Base-by-base conservation (phyloP, 2,329 filamentous ascomycete species). In the Fusarium siculi region DNA sequence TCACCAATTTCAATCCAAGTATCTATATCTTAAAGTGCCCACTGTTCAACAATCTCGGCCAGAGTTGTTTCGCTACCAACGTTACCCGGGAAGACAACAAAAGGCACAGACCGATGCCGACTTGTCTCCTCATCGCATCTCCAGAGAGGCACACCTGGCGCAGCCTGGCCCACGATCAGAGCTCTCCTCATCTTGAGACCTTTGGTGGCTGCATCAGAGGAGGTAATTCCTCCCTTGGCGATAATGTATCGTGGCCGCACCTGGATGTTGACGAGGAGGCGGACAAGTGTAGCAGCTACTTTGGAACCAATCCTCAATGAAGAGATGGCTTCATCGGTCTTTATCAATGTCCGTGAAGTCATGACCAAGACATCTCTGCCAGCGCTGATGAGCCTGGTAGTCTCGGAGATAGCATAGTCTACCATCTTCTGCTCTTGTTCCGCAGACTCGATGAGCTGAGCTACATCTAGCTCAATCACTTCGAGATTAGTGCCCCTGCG, bases 221-320 rank as follows among this genome's bases (percentile, higher is more conserved):
- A 87, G 0, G 89, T 90, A 58, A 90, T 90, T 21, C 88, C 88
- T 1, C 88, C 88, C 79, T 87, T 90, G 1, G 87, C 87, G 74
- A 90, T 88, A 4, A 90, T 78, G 77, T 89, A 90, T 47, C 87
- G 79, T 21, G 49, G 49, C n/a, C 49, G 49, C 9, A 52, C 32
- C 2, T 37, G 49, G 3, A 52, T 52, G 18, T 52, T 52, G 9
- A 36, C 32, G 4, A 52, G 32, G 2, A 53, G 32, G 18, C n/a
- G n/a, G 6, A 25, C n/a, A 25, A 53, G 32, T 21, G 49, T n/a
- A 11, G 32, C 32, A 16, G 49, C 49, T 2, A 37, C 49, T 3
- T 53, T 53, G 18, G 49, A 37, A 0, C 49, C n/a, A 1, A 53
- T 53, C 49, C 16, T 21, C 0, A 53, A n/a, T 3, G n/a, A 53